Base-by-base conservation (phyloP, 148 eudicot species). In the Spergularia bocconei region DNA sequence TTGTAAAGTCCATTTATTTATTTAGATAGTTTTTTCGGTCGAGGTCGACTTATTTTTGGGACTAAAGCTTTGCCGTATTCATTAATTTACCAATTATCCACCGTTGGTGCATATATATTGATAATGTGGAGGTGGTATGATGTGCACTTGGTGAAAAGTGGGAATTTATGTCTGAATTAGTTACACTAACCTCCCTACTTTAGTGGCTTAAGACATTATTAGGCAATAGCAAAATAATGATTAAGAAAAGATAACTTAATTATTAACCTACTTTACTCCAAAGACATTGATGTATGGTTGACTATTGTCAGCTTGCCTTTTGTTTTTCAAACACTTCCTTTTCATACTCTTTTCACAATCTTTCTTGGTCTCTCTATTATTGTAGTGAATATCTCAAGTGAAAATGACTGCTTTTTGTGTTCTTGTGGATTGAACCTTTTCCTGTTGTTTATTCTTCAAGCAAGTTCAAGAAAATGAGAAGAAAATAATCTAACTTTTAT, bases 231-330 rank as follows among this genome's bases (percentile, higher is more conserved):
- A 54, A 68, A 29, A 48, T 44, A 8, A 17, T 53, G 19, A 13
- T 29, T 20, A 62, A 25, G 39, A 15, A 52, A 41, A 54, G n/a
- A 44, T 0, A n/a, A 25, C 19, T 5, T 13, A 55, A 2, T 19
- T n/a, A 8, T 36, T 44, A 44, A 44, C 4, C 17, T 68, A 13
- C 3, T 79, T 50, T 75, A 44, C 53, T 70, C 65, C 75, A 56
- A 71, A 61, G 79, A 79, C 79, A 72, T 51, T 66, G 64, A 53
- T 67, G 55, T 69, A 48, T 61, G 29, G 86, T 83, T 81, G 86
- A 83, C 84, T 77, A 75, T 50, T 75, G 21, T 75, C 76, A 66
- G 78, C 66, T 70, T 81, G 60, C 73, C 85, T 78, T 80, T 69
- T 79, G 82, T 83, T 84, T 84, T 9, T 73, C 78, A 75, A 17